Base-by-base conservation (phyloP, 352 stramenopile species). In the Globisporangium alternatum region DNA sequence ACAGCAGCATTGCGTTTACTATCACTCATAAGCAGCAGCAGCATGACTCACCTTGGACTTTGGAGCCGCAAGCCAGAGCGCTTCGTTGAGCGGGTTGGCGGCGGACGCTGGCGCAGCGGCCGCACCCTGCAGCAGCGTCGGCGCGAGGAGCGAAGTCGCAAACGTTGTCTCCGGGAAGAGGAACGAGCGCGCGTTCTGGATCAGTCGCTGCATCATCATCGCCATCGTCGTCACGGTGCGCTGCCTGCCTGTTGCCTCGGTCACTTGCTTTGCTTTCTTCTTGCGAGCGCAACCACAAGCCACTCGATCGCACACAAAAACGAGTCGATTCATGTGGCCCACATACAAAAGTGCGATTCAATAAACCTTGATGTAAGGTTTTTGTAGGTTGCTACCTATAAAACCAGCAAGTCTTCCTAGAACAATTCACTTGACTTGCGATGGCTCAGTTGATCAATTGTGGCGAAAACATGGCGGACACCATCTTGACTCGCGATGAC, bases 11-110 rank as follows among this genome's bases (percentile, higher is more conserved):
- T 51, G 6, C 39, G 44, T 9, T 17, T 43, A 43, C 19, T 28
- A 6, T 22, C 10, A 25, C 6, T 9, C 47, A 22, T 39, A 39
- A 13, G 25, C 37, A 31, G 7, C 3, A 30, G 15, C 19, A 39
- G 0, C 2, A 39, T 13, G 21, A 44, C 80, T 52, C 72, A 94
- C 85, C 82, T 95, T 95, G 65, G 87, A 95, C 79, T 95, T 95
- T 60, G 87, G 87, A 35, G 83, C 84, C 3, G 87, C 87, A 35
- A 90, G 68, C 87, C 87, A 95, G 66, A 95, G 83, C 41, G 78
- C 78, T 53, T 94, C 79, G 48, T 78, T 75, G 49, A 93, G 74
- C 63, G 76, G 64, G 77, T 89, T 88, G 44, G 69, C 73, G 13
- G 80, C 57, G 31, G 76, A 59, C 17, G 69, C 60, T 8, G 78